These are phyloP conservation scores for Arachnomyces sp. DNA, from an alignment of 2,329 filamentous ascomycete species.

Conservation along the genomic window DNA sequence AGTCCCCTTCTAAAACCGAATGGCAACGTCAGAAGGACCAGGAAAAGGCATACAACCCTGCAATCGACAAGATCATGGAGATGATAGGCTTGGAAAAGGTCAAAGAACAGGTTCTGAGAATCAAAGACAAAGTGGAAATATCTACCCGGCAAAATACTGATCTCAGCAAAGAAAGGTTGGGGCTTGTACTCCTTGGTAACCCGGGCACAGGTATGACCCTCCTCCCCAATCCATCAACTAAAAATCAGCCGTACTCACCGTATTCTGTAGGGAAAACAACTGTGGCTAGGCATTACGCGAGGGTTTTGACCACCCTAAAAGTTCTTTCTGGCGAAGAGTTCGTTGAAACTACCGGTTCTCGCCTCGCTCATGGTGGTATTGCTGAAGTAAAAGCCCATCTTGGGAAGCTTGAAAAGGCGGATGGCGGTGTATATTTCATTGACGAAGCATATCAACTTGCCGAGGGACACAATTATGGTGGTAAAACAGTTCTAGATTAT, in stretches of 20 bases:
- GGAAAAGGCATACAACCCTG: constrained; percentile 43
- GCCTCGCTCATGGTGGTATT: constrained; percentile 56
- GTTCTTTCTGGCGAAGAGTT: constrained; percentile 54
- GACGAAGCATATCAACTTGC: constrained; percentile 72
- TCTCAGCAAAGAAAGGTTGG: constrained; percentile 51
- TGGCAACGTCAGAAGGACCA: constrained; percentile 55
- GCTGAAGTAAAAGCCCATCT: constrained; percentile 49
- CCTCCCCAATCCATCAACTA: not conserved
- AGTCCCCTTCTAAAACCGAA: constrained; percentile 31
- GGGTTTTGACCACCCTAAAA: constrained; percentile 54
- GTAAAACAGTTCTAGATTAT: constrained; percentile 58
- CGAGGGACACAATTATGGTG: constrained; percentile 49
- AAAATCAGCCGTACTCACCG: constrained; percentile 9
- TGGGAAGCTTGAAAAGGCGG: constrained; percentile 46
- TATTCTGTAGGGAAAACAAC: constrained; percentile 60
- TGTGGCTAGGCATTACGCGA: constrained; percentile 60
- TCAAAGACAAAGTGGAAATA: constrained; percentile 57
- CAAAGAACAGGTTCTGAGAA: constrained; percentile 53
- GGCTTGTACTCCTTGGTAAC: constrained; percentile 59
- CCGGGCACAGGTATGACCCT: constrained; percentile 57
- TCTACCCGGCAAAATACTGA: constrained; percentile 49
- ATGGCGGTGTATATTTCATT: constrained; percentile 65
- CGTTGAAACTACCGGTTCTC: constrained; percentile 59
- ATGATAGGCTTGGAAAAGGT: constrained; percentile 65
- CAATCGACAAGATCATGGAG: constrained; percentile 56